These are phyloP conservation scores for Ogataea henricii DNA, from an alignment of 805 yeast species.

Conservation along the genomic window DNA sequence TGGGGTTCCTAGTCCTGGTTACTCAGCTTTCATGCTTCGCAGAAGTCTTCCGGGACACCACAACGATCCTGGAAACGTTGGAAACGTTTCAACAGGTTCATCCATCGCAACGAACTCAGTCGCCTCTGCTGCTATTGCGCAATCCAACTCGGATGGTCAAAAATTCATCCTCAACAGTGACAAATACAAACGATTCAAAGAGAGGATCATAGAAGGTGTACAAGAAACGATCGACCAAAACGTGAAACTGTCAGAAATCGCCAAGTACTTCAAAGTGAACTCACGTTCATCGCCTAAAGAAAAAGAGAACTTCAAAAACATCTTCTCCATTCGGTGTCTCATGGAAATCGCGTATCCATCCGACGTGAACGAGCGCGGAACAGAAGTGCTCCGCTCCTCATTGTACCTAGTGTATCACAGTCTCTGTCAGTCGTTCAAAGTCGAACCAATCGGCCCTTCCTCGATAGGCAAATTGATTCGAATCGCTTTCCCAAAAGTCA, in stretches of 20 bases:
- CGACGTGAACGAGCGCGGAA: slow-evolving; percentile 15
- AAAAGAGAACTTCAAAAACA: slow-evolving; percentile 23
- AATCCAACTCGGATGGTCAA: slow-evolving; percentile 1
- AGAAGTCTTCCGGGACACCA: background rate
- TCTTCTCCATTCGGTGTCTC: slow-evolving; percentile 29
- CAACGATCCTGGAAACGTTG: background rate
- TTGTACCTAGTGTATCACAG: slow-evolving; percentile 27
- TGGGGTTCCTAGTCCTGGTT: background rate
- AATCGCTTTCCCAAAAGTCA: slow-evolving; percentile 61
- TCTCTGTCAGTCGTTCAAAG: slow-evolving; percentile 25
- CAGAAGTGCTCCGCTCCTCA: slow-evolving; percentile 22
- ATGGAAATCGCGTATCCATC: slow-evolving; percentile 25
- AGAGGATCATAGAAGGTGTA: slow-evolving; percentile 18
- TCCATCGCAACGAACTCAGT: background rate
- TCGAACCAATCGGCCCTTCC: slow-evolving; percentile 66
- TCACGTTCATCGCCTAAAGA: slow-evolving; percentile 21
- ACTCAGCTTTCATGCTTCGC: background rate
- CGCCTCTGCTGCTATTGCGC: background rate
- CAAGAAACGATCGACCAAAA: slow-evolving; percentile 19
- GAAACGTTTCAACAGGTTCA: background rate
- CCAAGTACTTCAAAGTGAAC: slow-evolving; percentile 20
- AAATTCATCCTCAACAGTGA: slow-evolving; percentile 17
- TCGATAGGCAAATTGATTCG: slow-evolving; percentile 73
- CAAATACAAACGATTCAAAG: slow-evolving; percentile 21
- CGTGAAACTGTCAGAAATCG: slow-evolving; percentile 18